A percentile compares a stretch with the other conserved stretches of the same genome.
These are phyloP conservation scores for Crithidia acanthocephali DNA, from an alignment of 208 protist genomes.

Conservation along the genomic window DNA sequence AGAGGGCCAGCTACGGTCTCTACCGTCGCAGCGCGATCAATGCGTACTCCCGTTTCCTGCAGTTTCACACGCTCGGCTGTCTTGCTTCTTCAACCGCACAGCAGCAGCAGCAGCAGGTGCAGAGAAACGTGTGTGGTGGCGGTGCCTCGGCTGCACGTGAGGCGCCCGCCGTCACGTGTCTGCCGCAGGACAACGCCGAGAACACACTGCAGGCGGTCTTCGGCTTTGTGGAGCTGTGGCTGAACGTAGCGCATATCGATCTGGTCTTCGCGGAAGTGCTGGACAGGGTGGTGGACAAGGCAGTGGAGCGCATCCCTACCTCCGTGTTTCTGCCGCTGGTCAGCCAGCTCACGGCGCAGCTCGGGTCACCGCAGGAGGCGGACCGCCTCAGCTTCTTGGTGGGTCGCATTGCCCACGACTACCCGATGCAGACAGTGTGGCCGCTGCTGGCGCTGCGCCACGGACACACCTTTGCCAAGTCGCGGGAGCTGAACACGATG, in stretches of 20 bases:
- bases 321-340: slow-evolving; percentile 69
- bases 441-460: slow-evolving; percentile 76
- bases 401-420: slow-evolving; percentile 45
- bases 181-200: slow-evolving; percentile 28
- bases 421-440: slow-evolving; percentile 70
- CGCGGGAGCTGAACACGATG: slow-evolving; percentile 26
- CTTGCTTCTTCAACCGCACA: background rate
- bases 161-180: slow-evolving; percentile 6
- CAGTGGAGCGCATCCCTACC: slow-evolving; percentile 54
- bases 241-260: slow-evolving; percentile 29
- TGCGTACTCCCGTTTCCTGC: slow-evolving; percentile 72
- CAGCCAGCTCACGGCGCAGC: slow-evolving; percentile 72
- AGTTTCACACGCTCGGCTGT: slow-evolving; percentile 31
- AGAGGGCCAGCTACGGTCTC: slow-evolving; percentile 52
- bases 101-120: background rate
- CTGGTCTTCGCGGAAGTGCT: slow-evolving; percentile 20
- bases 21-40: slow-evolving; percentile 83
- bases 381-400: slow-evolving; percentile 50
- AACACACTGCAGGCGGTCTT: slow-evolving; percentile 75
- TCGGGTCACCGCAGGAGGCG: slow-evolving; percentile 31
- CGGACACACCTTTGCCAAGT: slow-evolving; percentile 53
- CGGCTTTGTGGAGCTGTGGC: slow-evolving; percentile 81
- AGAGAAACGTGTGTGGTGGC: background rate
- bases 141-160: background rate
- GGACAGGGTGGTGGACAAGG: slow-evolving; percentile 49